Base-by-base conservation (phyloP, 2,329 filamentous ascomycete genomes). In the Purpureocillium lavendulum region DNA sequence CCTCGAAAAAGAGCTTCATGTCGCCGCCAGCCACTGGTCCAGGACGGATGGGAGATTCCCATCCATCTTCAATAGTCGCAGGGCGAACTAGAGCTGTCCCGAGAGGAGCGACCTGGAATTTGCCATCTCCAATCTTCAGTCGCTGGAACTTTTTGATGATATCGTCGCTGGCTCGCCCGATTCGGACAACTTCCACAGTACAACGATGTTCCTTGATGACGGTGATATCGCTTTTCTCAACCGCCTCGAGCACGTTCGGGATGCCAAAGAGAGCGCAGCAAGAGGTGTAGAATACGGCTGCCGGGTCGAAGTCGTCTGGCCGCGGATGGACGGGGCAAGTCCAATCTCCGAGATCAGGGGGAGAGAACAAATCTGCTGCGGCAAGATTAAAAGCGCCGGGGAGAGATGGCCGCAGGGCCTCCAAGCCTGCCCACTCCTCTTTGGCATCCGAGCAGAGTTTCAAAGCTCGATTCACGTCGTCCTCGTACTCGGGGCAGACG, bases 331-430 rank as follows among this genome's bases (percentile, higher is more conserved):
- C 39, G 4, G 48, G 41, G 35, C 55, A 49, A 2, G 51, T 51
- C 58, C 57, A 62, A 8, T 55, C 49, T 4, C 60, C 42, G 4
- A 57, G 44, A 0, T 52, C 48, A 10, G 49, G 32, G 2, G 59
- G 51, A 35, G 73, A 77, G 51, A 85, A 86, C 1, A 94, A 65
- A 9, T 73, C 75, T 2, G 79, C 79, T 36, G 82, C 82, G 1
- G 84, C 82, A n/a, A 71, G 67, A 58, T 94, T 94, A 69, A 95
- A 96, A 10, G 75, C 61, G 1, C 89, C 89, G 0, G 89, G 88
- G 6, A 94, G 66, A 2, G 59, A 57, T 1, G 55, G 43, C 2
- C 67, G 62, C 7, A 83, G 64, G 21, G 70, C 55, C 6, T 69
- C 61, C 29, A 81, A 68, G 38, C 73, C 67, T 45, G 75, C 74